phyloP scores from a whole-genome alignment of 495 filamentous ascomycete species.

The Acidomyces sp. region DNA sequence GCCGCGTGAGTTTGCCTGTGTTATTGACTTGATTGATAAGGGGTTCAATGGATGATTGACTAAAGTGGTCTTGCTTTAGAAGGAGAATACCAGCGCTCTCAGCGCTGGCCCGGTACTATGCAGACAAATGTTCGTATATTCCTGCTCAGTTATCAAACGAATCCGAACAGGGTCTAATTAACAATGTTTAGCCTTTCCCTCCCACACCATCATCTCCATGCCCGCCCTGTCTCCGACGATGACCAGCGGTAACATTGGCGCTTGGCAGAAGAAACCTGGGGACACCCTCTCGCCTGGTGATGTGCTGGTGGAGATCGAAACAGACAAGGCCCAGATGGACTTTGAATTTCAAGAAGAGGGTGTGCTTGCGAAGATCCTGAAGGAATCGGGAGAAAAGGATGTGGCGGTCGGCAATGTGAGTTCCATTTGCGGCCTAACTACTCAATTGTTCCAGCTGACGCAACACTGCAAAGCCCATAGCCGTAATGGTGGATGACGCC shows the following conservation, averaged over 20 bases:
- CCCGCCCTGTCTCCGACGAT: slow-evolving; percentile 96
- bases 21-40: no score
- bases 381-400: slow-evolving; percentile 88
- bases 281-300: slow-evolving; percentile 82
- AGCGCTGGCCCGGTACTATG: slow-evolving; percentile 58
- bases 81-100: slow-evolving; percentile 38
- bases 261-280: slow-evolving; percentile 95
- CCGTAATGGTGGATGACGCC: slow-evolving; percentile 83
- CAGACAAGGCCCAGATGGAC: slow-evolving; percentile 99
- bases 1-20: slow-evolving; percentile 12
- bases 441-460: no score
- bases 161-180: slow-evolving; percentile 17
- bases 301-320: slow-evolving; percentile 99
- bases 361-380: slow-evolving; percentile 86
- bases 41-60: no score
- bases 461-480: slow-evolving; percentile 84
- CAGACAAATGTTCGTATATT: slow-evolving; percentile 49
- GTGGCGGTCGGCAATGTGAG: slow-evolving; percentile 88
- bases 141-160: not conserved
- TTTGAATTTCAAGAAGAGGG: slow-evolving; percentile 99
- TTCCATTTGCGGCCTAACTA: no score
- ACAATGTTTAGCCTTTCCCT: slow-evolving; percentile 57
- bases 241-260: slow-evolving; percentile 89
- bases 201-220: slow-evolving; percentile 93
- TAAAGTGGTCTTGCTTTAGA: no score